Evolutionary conservation across 345 rosid genomes (phyloP), one percentile per base, ranked within the genome.

Genomic region (Gynandropsis gynandra): DNA sequence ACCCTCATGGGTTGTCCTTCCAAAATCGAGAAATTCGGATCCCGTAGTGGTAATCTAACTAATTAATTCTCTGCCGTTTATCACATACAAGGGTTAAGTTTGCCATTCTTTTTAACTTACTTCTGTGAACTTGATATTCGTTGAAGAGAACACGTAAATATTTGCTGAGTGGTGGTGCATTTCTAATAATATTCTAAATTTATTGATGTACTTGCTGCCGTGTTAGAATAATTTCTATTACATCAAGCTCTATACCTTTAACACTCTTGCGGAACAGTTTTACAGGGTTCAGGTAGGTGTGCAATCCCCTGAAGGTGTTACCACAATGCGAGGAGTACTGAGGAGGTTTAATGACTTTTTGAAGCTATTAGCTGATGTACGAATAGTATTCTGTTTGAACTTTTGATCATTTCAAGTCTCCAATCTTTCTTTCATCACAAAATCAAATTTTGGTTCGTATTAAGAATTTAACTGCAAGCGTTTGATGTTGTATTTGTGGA

Each of bases 221-320:
- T n/a, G n/a, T n/a, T n/a, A n/a, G n/a, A n/a, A n/a, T n/a, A n/a
- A n/a, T n/a, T n/a, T n/a, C n/a, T n/a, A n/a, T n/a, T n/a, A n/a
- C n/a, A n/a, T n/a, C n/a, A n/a, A n/a, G n/a, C n/a, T n/a, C n/a
- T 57, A 39, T 16, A 4, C 52, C 51, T 45, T 13, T 54, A 52
- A 58, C 64, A 40, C n/a, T 46, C 20, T 65, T 20, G 64, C 38
- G 50, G 33, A 65, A 65, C 98, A 92, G 98, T 92, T 87, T 83
- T 92, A 92, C 83, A 87, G 98, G 95, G 86, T 87, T 64, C 95
- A 92, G 79, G 67, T 87, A 55, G 86, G 97, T 55, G 2, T 92
- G 37, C 97, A 92, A 67, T 85, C 98, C 16, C 95, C 90, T 17
- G 94, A 83, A 64, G 98, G 97, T 52, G 57, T 76, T 54, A 87